Evolutionary conservation across 192 early-diverging fungal genomes (phyloP).

Genomic region (Backusella tarrabulga): DNA sequence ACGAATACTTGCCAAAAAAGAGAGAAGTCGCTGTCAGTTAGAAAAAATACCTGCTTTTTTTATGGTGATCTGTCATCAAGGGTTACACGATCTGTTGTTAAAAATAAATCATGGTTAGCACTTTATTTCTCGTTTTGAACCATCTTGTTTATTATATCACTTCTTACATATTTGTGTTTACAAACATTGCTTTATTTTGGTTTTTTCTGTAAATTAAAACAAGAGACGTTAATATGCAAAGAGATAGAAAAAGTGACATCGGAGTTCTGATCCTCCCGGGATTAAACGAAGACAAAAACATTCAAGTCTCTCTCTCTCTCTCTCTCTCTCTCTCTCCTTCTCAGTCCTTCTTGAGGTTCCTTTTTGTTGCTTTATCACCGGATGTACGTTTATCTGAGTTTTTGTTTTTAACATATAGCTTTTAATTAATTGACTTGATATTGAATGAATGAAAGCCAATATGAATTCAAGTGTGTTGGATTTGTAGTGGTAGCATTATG

Average conservation of each 20-base stretch:
- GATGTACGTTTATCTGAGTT: background rate
- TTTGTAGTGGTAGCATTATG: background rate
- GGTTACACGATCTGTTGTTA: background rate
- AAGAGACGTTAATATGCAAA: background rate
- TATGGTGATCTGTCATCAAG: background rate
- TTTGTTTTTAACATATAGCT: background rate
- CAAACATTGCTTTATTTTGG: no score
- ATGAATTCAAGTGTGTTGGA: background rate
- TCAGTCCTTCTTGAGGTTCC: background rate
- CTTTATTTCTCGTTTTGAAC: background rate
- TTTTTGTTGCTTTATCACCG: background rate
- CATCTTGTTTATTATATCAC: background rate
- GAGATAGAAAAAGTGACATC: background rate
- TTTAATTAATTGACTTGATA: background rate
- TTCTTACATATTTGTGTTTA: background rate
- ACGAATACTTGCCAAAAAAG: background rate
- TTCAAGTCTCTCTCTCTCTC: no score
- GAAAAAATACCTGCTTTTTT: background rate
- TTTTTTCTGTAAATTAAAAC: background rate
- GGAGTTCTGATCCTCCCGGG: background rate
- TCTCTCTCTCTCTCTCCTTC: background rate
- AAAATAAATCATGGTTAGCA: background rate
- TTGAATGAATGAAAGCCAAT: background rate
- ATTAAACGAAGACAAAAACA: background rate
- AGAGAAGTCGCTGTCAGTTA: no score